phyloP scores from a whole-genome alignment of 495 filamentous ascomycete genomes.

The Penicillium fimorum region DNA sequence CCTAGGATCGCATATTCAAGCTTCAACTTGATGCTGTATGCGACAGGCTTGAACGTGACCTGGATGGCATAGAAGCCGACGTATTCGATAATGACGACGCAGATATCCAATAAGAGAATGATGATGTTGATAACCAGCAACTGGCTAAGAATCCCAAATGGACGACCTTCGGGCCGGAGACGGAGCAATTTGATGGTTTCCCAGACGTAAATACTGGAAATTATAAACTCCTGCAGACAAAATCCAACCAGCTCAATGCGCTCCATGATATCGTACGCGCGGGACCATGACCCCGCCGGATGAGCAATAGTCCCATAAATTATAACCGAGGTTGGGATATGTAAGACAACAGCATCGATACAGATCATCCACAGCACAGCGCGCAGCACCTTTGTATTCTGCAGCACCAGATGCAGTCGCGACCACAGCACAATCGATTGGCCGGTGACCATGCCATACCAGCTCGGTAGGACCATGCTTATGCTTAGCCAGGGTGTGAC shows the following conservation, averaged over 20 bases:
- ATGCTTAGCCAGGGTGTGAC: slow-evolving; percentile 35
- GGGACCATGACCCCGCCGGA: slow-evolving; percentile 29
- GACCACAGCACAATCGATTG: slow-evolving; percentile 52
- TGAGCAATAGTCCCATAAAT: slow-evolving; percentile 38
- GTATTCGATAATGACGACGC: slow-evolving; percentile 48
- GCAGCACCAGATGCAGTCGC: slow-evolving; percentile 46
- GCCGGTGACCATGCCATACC: slow-evolving; percentile 48
- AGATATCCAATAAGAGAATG: slow-evolving; percentile 49
- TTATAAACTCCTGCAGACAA: slow-evolving; percentile 53
- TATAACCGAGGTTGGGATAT: slow-evolving; percentile 42
- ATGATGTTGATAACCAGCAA: slow-evolving; percentile 50
- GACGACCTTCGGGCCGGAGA: slow-evolving; percentile 29
- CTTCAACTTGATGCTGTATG: slow-evolving; percentile 55
- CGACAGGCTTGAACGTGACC: slow-evolving; percentile 49
- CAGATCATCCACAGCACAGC: slow-evolving; percentile 44
- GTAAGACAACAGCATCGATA: slow-evolving; percentile 43
- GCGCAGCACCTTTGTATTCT: slow-evolving; percentile 35
- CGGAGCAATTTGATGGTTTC: slow-evolving; percentile 48
- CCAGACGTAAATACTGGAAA: slow-evolving; percentile 57
- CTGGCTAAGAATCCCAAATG: slow-evolving; percentile 39
- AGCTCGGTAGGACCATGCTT: slow-evolving; percentile 42
- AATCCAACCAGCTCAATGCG: slow-evolving; percentile 54
- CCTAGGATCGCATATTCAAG: slow-evolving; percentile 55
- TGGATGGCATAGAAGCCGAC: slow-evolving; percentile 48
- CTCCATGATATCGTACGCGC: slow-evolving; percentile 50